These are phyloP conservation scores for Botrytis sinoallii DNA, from an alignment of 2,329 filamentous ascomycete genomes.

Conservation along the genomic window DNA sequence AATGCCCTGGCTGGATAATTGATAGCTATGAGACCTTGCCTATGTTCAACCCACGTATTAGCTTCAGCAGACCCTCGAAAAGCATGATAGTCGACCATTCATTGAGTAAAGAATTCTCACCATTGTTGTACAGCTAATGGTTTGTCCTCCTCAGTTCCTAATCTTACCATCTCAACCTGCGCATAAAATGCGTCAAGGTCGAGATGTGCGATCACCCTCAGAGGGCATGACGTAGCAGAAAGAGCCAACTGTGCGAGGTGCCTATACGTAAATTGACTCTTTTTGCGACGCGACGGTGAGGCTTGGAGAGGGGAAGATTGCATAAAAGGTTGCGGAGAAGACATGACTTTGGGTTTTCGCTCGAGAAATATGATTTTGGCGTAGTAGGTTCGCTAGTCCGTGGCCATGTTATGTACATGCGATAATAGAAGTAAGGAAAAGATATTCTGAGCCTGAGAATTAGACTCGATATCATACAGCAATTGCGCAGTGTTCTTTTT, in stretches of 20 bases:
- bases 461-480: not conserved
- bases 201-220: conserved; percentile 85
- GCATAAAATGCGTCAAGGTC: conserved; percentile 98
- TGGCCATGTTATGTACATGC: not conserved
- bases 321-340: conserved; percentile 47
- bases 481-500: not conserved
- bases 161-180: conserved; percentile 89
- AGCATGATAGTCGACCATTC: not conserved
- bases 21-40: conserved; percentile 90
- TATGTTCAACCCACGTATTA: conserved; percentile 34
- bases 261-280: conserved; percentile 80
- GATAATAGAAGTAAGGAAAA: not conserved
- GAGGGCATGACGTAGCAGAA: conserved; percentile 68
- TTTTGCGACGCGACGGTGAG: conserved; percentile 28
- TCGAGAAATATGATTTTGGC: not conserved
- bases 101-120: conserved; percentile 41
- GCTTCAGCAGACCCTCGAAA: not conserved
- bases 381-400: not conserved
- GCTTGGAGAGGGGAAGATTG: conserved; percentile 43
- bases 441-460: not conserved
- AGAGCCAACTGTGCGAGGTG: conserved; percentile 74
- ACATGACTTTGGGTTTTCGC: conserved; percentile 37
- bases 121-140: conserved; percentile 94
- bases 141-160: conserved; percentile 68
- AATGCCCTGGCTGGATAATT: conserved; percentile 88